These are phyloP conservation scores for Kickxella alabastrina DNA, from an alignment of 192 early-diverging fungal species.

Conservation along the genomic window DNA sequence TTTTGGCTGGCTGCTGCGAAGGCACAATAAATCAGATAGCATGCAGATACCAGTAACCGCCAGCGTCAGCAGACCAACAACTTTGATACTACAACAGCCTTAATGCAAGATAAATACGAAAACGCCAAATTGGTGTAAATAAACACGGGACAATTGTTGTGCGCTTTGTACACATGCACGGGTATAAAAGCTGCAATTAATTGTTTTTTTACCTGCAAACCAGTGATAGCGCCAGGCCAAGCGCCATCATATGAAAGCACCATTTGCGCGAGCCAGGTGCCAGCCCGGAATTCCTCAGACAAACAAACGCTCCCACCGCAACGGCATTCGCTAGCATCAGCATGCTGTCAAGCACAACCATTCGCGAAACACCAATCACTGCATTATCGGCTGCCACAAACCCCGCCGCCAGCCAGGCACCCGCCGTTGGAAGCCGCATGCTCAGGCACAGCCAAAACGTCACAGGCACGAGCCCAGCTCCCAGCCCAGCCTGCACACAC, in stretches of 20 bases:
- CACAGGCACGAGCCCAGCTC: constrained; percentile 74
- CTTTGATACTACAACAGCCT: constrained; percentile 79
- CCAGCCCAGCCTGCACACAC: constrained; percentile 65
- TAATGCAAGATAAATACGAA: constrained; percentile 63
- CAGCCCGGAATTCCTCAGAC: too few relatives aligned
- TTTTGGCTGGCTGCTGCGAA: constrained; percentile 47
- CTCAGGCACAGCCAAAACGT: constrained; percentile 56
- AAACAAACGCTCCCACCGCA: constrained; percentile 57
- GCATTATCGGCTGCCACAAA: constrained; percentile 73
- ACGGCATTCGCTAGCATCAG: constrained; percentile 76
- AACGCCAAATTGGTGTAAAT: constrained; percentile 51
- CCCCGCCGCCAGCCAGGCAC: constrained; percentile 56
- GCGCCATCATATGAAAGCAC: too few relatives aligned
- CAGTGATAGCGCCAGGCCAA: too few relatives aligned
- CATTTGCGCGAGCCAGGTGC: too few relatives aligned
- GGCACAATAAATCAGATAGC: too few relatives aligned
- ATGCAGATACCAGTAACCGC: constrained; percentile 77
- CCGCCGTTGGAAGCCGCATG: constrained; percentile 4
- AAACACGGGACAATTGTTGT: neutral
- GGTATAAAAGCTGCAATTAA: too few relatives aligned
- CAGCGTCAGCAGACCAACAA: constrained; percentile 86
- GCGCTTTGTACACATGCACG: too few relatives aligned
- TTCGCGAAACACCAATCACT: constrained; percentile 66
- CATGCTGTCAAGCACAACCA: constrained; percentile 93
- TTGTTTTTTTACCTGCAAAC: too few relatives aligned